phyloP scores from a whole-genome alignment of 371 early-diverging fungal genomes.

The Agmasoma carcini region DNA sequence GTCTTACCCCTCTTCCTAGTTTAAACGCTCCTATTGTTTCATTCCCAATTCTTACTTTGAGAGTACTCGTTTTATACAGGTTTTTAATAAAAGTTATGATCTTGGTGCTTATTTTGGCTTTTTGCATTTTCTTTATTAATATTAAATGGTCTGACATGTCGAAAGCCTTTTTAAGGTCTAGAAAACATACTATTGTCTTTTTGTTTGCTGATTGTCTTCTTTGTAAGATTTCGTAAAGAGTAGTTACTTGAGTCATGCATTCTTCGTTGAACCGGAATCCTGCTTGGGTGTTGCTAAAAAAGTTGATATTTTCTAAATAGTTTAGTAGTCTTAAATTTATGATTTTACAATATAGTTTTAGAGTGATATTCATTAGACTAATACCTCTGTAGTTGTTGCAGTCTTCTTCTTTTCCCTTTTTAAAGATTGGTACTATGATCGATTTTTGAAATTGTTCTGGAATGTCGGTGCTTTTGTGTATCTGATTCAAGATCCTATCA shows the following conservation, averaged over 20 bases:
- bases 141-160: conserved; percentile 20
- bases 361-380: conserved; percentile 4
- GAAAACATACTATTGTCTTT: conserved; percentile 5
- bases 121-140: conserved; percentile 7
- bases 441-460: conserved; percentile 8
- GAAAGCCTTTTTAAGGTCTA: conserved; percentile 23
- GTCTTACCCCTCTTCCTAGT: conserved; percentile 14
- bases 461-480: not conserved
- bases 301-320: not conserved
- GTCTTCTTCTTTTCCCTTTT: conserved; percentile 23
- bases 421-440: conserved; percentile 17
- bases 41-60: conserved; percentile 4
- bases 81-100: not conserved
- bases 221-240: conserved; percentile 5
- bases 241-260: conserved; percentile 12
- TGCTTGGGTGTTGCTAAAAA: conserved; percentile 11
- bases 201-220: conserved; percentile 3
- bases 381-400: conserved; percentile 33
- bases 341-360: conserved; percentile 14
- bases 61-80: conserved; percentile 3
- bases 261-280: conserved; percentile 17
- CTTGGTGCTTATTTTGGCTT: conserved; percentile 1
- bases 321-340: conserved; percentile 2
- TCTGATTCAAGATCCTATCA: conserved; percentile 1
- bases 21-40: not conserved